Conservation (phyloP, 129 eudicot genomes). For the Flaveria ramosissima region DNA sequence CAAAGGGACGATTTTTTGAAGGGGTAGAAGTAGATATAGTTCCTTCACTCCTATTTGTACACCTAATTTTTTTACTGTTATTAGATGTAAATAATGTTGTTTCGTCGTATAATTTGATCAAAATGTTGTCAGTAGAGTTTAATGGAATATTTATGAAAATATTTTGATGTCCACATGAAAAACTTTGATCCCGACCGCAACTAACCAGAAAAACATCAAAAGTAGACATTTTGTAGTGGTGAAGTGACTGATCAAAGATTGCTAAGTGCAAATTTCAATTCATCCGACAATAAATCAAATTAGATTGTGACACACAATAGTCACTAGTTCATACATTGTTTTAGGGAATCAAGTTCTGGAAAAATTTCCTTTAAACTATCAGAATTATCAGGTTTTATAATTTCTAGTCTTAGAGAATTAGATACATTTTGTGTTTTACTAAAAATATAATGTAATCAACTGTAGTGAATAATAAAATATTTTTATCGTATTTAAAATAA, state of each 20-base stretch:
- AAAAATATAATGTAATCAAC: no score
- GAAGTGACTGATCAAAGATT: conserved; percentile 13
- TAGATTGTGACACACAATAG: background rate
- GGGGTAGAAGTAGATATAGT: no score
- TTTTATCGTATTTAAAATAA: no score
- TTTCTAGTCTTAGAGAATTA: no score
- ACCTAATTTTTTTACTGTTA: no score
- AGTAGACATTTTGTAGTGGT: conserved; percentile 8
- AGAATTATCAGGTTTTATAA: no score
- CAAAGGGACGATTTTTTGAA: no score
- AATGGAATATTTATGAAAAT: background rate
- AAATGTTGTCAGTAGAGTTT: background rate
- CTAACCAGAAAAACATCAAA: background rate
- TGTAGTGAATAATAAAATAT: no score
- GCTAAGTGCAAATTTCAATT: background rate
- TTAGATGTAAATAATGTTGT: no score
- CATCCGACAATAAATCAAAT: conserved; percentile 1
- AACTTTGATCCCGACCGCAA: background rate
- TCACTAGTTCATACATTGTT: background rate
- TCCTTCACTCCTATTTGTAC: background rate
- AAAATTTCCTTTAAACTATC: no score
- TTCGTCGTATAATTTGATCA: no score
- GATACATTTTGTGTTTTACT: no score
- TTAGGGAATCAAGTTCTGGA: background rate
- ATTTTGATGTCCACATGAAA: background rate